Evolutionary conservation across 2,329 filamentous ascomycete species (phyloP), one percentile per base, ranked within the genome.

Genomic region (Ampelomyces quisqualis): DNA sequence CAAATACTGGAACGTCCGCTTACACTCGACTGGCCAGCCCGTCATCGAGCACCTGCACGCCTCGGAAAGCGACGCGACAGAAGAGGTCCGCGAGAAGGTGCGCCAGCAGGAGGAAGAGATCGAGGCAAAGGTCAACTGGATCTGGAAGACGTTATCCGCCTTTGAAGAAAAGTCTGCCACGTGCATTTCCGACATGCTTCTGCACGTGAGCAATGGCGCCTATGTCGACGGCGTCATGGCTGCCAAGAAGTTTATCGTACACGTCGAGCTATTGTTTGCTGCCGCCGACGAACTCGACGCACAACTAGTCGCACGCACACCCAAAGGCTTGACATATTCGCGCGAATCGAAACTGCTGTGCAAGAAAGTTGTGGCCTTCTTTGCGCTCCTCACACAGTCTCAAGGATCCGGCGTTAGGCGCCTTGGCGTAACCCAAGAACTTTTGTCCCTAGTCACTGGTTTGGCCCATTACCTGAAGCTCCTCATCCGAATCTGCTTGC

Each of bases 291-390:
- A 84, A 58, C 78, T 98, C 40, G 90, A 96, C 58, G 75, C 75
- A 7, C 80, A 84, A 37, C 84, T 96, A 68, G 75, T 80, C 42
- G 71, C 73, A 14, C 73, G 84, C 30, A 84, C 83, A 13, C 79
- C 88, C 56, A 94, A 93, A 77, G 85, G 87, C 49, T 78, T 98
- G 47, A 88, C 90, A 7, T 98, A 97, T 65, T 86, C 87, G 13
- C 84, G 93, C 59, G 93, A 98, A 73, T 88, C 93, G n/a, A 98
- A 98, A 70, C 77, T 98, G 35, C 80, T 98, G n/a, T 98, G 93
- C 76, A 98, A 98, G 71, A 98, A 98, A 70, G 95, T 98, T 39
- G 93, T 98, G 5, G 88, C 91, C 18, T 98, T 98, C 75, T 98
- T 98, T 68, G 90, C 90, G 9, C 75, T 98, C 13, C 77, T 98